A percentile compares a stretch with the other conserved stretches of the same genome.
Conservation (phyloP, 83 land plant genomes). For the Thuja plicata region DNA sequence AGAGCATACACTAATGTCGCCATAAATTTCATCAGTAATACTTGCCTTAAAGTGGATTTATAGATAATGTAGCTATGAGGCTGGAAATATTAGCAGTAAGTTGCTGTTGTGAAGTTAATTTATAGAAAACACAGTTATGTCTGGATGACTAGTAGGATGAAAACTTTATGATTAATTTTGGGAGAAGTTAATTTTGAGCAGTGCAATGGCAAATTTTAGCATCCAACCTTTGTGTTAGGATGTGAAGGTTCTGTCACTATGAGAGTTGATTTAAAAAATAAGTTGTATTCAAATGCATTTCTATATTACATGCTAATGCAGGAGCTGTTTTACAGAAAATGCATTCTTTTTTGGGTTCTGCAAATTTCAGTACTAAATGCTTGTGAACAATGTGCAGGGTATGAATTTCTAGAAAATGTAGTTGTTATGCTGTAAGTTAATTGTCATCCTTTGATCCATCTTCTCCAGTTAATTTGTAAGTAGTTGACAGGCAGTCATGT, state of each 20-base stretch:
- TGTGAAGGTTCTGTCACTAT: neutral
- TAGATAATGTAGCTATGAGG: neutral
- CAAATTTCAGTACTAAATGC: constrained; percentile 1
- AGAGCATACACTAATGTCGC: neutral
- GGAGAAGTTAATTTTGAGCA: neutral
- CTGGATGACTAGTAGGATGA: neutral
- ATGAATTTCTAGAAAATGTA: neutral
- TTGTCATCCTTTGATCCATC: neutral
- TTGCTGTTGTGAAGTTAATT: neutral
- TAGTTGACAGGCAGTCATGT: neutral
- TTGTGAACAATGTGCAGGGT: neutral
- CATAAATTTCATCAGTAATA: neutral
- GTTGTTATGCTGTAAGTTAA: neutral
- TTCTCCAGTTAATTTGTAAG: neutral
- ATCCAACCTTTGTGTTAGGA: neutral
- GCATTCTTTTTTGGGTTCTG: neutral
- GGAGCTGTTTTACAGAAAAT: neutral
- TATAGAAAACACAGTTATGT: neutral
- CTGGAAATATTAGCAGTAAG: neutral
- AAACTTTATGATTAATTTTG: neutral
- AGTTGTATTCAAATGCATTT: neutral
- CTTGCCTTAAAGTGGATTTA: neutral
- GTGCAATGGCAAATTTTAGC: neutral
- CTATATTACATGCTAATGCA: neutral
- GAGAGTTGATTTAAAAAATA: neutral